Evolutionary conservation across 495 filamentous ascomycete species (phyloP), one percentile per base, ranked within the genome.

Genomic region (Xylona heveae): DNA sequence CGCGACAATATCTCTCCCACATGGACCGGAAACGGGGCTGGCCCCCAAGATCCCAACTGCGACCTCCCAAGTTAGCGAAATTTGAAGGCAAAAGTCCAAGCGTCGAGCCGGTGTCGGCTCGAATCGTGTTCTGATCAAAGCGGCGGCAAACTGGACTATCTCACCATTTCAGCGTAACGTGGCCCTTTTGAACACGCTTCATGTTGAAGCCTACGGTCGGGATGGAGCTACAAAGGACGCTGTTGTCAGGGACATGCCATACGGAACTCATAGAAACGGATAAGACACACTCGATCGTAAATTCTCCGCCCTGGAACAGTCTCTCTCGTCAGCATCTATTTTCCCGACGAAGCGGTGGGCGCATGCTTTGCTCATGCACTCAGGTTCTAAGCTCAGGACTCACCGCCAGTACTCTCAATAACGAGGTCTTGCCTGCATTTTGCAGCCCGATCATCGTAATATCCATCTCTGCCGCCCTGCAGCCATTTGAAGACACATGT

Each of bases 381-480:
- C n/a, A n/a, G n/a, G n/a, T n/a, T n/a, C n/a, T n/a, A n/a, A n/a
- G n/a, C n/a, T n/a, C n/a, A n/a, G n/a, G 9, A 61, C 77, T 61
- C 70, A 97, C 88, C 58, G 88, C 83, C 38, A 97, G 59, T 37
- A 97, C 88, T 33, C 85, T 68, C 50, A 95, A 62, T 49, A 97
- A 54, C 21, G 85, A 94, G 29, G 88, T 95, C 57, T 97, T 97
- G 38, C 88, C 88, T 32, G 88, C 88, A 58, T 97, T 97, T 51
- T 97, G 88, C 51, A 97, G 59, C 16, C 88, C 88, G 59, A 97
- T 90, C 81, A 97, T 92, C 39, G 88, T 97, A 52, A 97, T 81
- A 53, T 97, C 85, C 81, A 97, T 92, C 64, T 97, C 88, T 24
- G 81, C 92, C 37, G 84, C 79, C 88, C 88, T 97, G 44, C 21